Conservation (phyloP, 192 early-diverging fungal genomes). For the Mortierella antarctica region DNA sequence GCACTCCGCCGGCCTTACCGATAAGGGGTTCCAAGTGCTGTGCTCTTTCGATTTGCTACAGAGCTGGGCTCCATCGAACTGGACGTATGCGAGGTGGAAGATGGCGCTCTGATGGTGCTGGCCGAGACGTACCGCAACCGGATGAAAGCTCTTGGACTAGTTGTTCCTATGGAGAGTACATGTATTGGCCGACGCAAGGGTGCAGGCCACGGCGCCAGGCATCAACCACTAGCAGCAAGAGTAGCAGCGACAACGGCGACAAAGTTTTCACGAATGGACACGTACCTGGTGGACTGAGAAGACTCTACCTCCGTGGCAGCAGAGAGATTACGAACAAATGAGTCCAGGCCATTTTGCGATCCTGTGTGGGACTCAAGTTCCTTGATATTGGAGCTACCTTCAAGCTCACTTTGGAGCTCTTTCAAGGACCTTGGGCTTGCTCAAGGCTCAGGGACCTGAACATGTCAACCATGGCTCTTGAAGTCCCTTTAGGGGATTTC, state of each 20-base stretch:
- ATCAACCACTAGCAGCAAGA: background rate
- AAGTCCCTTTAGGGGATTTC: background rate
- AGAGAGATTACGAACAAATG: slow-evolving; percentile 9
- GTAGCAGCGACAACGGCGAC: background rate
- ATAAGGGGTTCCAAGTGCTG: slow-evolving; percentile 1
- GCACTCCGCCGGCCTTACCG: background rate
- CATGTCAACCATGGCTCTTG: slow-evolving; percentile 2
- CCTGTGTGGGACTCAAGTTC: slow-evolving; percentile 16
- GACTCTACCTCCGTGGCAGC: slow-evolving; percentile 4
- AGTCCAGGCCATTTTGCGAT: slow-evolving; percentile 19
- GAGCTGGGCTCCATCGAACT: slow-evolving; percentile 11
- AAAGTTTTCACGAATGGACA: background rate
- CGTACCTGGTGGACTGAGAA: slow-evolving; percentile 11
- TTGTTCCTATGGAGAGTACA: slow-evolving; percentile 18
- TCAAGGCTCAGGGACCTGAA: background rate
- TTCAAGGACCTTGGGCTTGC: slow-evolving; percentile 28
- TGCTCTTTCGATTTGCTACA: slow-evolving; percentile 15
- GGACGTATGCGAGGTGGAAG: slow-evolving; percentile 7
- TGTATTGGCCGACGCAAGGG: background rate
- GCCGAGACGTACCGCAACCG: slow-evolving; percentile 13
- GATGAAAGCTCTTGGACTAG: slow-evolving; percentile 13
- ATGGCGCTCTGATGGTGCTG: slow-evolving; percentile 12
- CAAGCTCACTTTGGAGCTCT: slow-evolving; percentile 8
- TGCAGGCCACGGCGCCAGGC: background rate
- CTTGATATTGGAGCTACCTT: slow-evolving; percentile 1